Conservation (phyloP, 495 filamentous ascomycete genomes). For the Delitschia confertaspora region DNA sequence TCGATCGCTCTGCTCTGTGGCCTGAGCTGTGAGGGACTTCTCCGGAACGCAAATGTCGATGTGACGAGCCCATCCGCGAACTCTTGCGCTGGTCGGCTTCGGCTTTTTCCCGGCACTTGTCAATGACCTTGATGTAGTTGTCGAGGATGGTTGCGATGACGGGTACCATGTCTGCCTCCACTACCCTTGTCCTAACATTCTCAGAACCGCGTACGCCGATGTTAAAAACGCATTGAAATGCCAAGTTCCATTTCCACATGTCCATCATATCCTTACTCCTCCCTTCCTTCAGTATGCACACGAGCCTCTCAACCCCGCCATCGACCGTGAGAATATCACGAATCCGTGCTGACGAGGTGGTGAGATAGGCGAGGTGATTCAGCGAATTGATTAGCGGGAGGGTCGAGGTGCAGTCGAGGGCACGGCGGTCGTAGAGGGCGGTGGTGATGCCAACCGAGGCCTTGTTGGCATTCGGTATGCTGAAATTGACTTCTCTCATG, state of each 20-base stretch:
- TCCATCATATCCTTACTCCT: constrained; percentile 97
- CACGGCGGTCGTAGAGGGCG: constrained; percentile 92
- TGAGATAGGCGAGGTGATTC: constrained; percentile 96
- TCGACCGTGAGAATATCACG: constrained; percentile 96
- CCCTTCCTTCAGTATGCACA: constrained; percentile 96
- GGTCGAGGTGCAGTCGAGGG: constrained; percentile 95
- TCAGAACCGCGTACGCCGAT: constrained; percentile 96
- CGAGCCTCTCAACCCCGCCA: constrained; percentile 90
- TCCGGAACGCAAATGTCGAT: constrained; percentile 27
- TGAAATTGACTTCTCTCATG: constrained; percentile 99
- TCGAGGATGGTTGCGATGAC: constrained; percentile 98
- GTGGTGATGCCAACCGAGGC: constrained; percentile 98
- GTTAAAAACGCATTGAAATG: constrained; percentile 97
- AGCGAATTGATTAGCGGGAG: constrained; percentile 95
- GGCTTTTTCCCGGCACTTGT: constrained; percentile 76
- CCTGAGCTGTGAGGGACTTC: constrained; percentile 28
- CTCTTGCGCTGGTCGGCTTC: constrained; percentile 54
- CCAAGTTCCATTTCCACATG: constrained; percentile 99
- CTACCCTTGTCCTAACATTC: constrained; percentile 82
- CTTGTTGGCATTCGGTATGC: constrained; percentile 99
- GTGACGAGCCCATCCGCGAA: constrained; percentile 30
- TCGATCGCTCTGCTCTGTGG: constrained; percentile 31
- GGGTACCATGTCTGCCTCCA: constrained; percentile 97
- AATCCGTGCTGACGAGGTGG: constrained; percentile 95
- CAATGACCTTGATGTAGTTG: constrained; percentile 94